Conservation (phyloP, 768 basidiomycete species). For the Imleria badia region DNA sequence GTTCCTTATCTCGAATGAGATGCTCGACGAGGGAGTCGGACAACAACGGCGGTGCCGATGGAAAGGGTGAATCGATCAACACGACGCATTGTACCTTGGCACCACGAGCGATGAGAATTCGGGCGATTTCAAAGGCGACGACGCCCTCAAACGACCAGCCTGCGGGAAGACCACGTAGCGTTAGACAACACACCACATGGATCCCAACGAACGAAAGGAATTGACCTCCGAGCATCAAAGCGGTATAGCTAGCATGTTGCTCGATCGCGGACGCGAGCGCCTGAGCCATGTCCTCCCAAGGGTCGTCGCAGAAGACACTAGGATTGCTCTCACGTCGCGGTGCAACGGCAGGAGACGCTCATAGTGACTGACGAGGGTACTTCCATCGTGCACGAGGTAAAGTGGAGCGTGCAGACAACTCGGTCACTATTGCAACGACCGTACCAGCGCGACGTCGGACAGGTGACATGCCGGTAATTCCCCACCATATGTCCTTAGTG, state of each 20-base stretch:
- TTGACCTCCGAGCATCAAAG: constrained; percentile 59
- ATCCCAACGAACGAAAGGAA: not conserved
- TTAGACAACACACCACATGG: not conserved
- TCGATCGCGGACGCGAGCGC: constrained; percentile 46
- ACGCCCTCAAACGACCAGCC: constrained; percentile 2
- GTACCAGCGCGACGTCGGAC: constrained; percentile 31
- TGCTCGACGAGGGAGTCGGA: constrained; percentile 50
- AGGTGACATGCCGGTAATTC: constrained; percentile 2
- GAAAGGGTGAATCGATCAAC: constrained; percentile 67
- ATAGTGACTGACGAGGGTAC: constrained; percentile 49
- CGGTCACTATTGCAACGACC: constrained; percentile 35
- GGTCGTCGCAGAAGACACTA: constrained; percentile 39
- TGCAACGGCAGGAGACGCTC: constrained; percentile 45
- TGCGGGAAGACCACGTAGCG: not conserved
- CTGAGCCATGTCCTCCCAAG: constrained; percentile 49
- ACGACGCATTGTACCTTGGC: constrained; percentile 56
- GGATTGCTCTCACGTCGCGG: constrained; percentile 61
- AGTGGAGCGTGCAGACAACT: constrained; percentile 31
- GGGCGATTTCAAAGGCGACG: constrained; percentile 63
- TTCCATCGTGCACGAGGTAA: constrained; percentile 69
- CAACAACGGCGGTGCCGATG: constrained; percentile 49
- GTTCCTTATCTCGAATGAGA: constrained; percentile 36
- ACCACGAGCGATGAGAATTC: constrained; percentile 42
- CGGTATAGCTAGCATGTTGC: constrained; percentile 33
- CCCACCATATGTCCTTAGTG: not conserved